Base-by-base conservation (phyloP, 2,329 filamentous ascomycete species). In the Aureobasidium sp. region DNA sequence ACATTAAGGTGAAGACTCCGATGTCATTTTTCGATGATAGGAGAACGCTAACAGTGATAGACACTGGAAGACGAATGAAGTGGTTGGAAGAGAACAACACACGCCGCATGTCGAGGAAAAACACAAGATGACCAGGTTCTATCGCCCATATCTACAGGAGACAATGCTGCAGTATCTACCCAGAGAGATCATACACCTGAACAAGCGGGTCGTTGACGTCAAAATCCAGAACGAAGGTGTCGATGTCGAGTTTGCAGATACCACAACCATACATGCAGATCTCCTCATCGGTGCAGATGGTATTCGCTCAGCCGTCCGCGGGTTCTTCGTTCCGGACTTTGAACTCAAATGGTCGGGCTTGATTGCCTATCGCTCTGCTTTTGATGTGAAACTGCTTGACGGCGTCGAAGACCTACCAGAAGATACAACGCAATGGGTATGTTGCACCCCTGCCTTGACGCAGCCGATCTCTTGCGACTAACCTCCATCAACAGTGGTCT, bases 21-120 rank as follows among this genome's bases (percentile, higher is more conserved):
- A 13, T 27, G 13, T 29, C 3, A n/a, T n/a, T 21, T 3, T 25
- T 43, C 1, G 13, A 1, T 19, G 1, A 13, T 17, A n/a, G 27
- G 21, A 17, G 2, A n/a, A n/a, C 15, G 10, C 51, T 55, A 23
- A 55, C 15, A 10, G 17, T 17, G 17, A 21, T 27, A 70, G 64
- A 40, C 68, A 71, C 53, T 75, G 70, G 69, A 70, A 71, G 61
- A 74, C 73, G 8, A 73, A 74, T 57, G 71, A 74, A 61, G 64
- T 74, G 6, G 63, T 74, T 15, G 69, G 69, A 2, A 63, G 65
- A 11, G 72, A 74, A 60, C 57, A 66, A 25, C 68, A 71, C 47
- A 63, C 69, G n/a, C 64, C 67, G 49, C 65, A 71, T 1, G 65
- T 68, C 1, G 68, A 72, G 25, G 61, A 68, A 46, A 62, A 67